Evolutionary conservation across 441 rosid genomes (phyloP), one percentile per base, ranked within the genome.

Genomic region (Erodium texanum): DNA sequence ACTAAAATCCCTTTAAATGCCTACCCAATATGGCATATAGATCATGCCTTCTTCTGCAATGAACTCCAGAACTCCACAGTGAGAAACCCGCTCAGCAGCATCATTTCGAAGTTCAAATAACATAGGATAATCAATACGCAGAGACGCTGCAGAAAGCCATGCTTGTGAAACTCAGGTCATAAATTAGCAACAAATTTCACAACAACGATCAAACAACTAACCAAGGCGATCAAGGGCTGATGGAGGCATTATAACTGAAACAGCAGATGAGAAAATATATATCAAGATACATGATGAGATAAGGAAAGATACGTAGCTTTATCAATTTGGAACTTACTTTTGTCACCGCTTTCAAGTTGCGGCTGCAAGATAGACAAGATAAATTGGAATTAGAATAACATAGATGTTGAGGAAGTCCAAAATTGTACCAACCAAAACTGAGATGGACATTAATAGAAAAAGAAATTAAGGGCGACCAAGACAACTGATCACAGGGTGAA

Each of bases 291-390:
- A 58, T 32, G 0, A 16, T 43, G 7, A 8, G 29, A 18, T 0
- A 8, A 11, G 24, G 7, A 9, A 50, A 20, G 52, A 45, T 45
- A 48, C 3, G 54, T 48, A 15, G 5, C 54, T 48, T 12, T 48
- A 48, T 16, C 32, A 7, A 68, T 70, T 68, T 62, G 71, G 36
- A 62, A 70, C 82, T 61, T 75, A 87, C 92, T 82, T 81, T 85
- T 89, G 75, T 87, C 87, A 65, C 96, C 96, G 59, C 79, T 89
- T 77, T 87, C 96, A 74, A 89, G 83, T 79, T 87, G 90, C 12
- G 85, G 85, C 95, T 86, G 89, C 76, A 80, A 48, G 54, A 48
- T 15, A 16, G 3, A 48, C 11, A 48, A 48, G 54, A 48, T 15
- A 48, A 48, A 48, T 48, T 48, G 54, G 54, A 48, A 48, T 48